These are phyloP conservation scores for Kodamaea sagamina DNA, from an alignment of 805 yeast genomes.

Conservation along the genomic window DNA sequence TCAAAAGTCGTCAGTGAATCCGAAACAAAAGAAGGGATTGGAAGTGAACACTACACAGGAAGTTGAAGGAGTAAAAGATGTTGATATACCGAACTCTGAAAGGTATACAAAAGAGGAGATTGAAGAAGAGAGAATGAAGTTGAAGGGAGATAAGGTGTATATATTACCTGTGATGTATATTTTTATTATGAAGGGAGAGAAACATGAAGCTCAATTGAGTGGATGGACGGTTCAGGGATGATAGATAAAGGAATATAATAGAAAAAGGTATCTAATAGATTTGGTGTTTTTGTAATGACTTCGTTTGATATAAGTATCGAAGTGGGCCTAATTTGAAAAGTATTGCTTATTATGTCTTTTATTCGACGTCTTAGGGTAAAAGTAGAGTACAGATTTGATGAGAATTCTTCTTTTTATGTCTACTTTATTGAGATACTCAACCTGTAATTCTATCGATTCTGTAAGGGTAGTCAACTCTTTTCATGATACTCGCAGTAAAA, in stretches of 20 bases:
- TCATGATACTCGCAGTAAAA: too few species aligned
- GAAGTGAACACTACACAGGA: background rate
- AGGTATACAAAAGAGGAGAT: constrained; percentile 14
- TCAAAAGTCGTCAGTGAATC: constrained; percentile 17
- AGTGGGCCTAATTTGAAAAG: too few species aligned
- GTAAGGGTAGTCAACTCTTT: too few species aligned
- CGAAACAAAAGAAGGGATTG: constrained; percentile 7
- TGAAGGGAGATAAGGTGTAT: constrained; percentile 26
- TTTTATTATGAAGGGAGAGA: constrained; percentile 14
- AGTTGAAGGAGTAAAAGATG: background rate
- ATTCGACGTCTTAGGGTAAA: too few species aligned
- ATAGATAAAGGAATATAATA: background rate
- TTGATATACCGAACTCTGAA: background rate
- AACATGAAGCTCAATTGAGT: constrained; percentile 5
- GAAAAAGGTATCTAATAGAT: background rate
- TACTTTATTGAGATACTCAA: too few species aligned
- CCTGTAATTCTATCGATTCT: too few species aligned
- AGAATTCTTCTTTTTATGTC: too few species aligned
- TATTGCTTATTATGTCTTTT: too few species aligned
- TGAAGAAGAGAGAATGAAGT: constrained; percentile 14
- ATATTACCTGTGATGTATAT: constrained; percentile 23
- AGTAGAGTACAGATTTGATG: too few species aligned
- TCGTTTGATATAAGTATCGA: too few species aligned
- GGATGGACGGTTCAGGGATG: constrained; percentile 21
- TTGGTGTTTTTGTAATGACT: background rate